Conservation (phyloP, 2,329 filamentous ascomycete species). For the Ilyonectria sp. region DNA sequence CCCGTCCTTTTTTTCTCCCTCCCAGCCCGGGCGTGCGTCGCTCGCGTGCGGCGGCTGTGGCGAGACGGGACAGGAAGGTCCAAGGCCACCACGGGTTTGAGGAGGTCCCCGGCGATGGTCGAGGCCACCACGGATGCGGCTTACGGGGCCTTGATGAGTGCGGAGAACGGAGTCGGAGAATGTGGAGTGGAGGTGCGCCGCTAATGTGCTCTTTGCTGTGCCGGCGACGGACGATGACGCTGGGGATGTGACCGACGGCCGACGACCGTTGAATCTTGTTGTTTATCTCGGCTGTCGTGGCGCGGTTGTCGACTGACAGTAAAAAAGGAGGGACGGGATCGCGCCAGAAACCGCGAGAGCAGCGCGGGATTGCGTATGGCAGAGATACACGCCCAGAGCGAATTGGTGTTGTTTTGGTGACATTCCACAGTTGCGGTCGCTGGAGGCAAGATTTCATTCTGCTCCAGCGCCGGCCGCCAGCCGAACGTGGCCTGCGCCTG, state of each 20-base stretch:
- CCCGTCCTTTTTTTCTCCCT: constrained; percentile 6
- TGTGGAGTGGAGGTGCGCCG: constrained; percentile 19
- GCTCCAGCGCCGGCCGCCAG: neutral
- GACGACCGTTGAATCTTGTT: neutral
- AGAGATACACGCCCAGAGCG: constrained; percentile 3
- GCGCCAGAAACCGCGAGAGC: neutral
- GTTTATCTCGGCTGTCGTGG: neutral
- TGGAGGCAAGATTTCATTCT: constrained; percentile 19
- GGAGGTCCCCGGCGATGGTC: no score
- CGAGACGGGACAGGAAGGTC: constrained; percentile 30
- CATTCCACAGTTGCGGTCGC: constrained; percentile 13
- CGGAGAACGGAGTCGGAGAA: constrained; percentile 21
- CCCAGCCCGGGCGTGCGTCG: constrained; percentile 8
- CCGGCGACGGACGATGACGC: constrained; percentile 13
- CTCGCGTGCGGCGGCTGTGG: constrained; percentile 17
- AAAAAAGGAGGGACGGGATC: neutral
- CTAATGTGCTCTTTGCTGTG: constrained; percentile 15
- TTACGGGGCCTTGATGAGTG: constrained; percentile 12
- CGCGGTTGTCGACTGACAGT: no score
- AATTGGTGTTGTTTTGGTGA: constrained; percentile 28
- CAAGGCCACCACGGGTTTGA: neutral
- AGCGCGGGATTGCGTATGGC: neutral
- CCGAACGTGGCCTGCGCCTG: constrained; percentile 3
- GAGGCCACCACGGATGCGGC: constrained; percentile 16
- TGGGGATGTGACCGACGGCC: constrained; percentile 8